Evolutionary conservation across 2,329 filamentous ascomycete genomes (phyloP), one percentile per base, ranked within the genome.

Genomic region (Monosporascus sp.): DNA sequence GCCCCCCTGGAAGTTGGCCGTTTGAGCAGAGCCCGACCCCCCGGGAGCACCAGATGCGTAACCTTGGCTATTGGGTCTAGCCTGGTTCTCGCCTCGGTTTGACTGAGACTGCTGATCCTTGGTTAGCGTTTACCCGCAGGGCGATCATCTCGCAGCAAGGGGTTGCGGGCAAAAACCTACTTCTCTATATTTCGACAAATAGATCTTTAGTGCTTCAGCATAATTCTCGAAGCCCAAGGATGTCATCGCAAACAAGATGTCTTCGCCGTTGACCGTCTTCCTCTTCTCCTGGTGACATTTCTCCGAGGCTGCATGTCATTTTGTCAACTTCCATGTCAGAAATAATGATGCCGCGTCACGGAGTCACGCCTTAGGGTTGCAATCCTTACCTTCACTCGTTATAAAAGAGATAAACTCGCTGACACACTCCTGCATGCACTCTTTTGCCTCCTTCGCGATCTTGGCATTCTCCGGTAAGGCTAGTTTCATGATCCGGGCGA

Each of bases 391-490:
- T 82, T 99, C 94, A 72, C 93, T 97, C 37, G 94, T 99, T 70
- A 99, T 97, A 80, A 99, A 99, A 7, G 91, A 96, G 78, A 99
- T 99, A 74, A 99, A 99, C 76, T 99, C 94, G 85, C 92, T 97
- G 55, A 99, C 94, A 69, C 94, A 99, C 74, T 99, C 94, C 73
- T 99, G 94, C 94, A 99, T 97, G 76, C 94, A 99, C 72, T 99
- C 94, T 73, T 99, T 99, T 52, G 94, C 94, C 71, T 99, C 94
- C 71, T 99, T 99, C 56, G 92, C 92, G 57, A 99, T 99, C 76
- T 99, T 99, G 63, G 94, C 94, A 69, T 99, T 99, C 61, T 99
- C 94, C 50, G 94, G 94, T 48, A 99, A 81, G 7, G 94, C 94
- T 65, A 91, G 88, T 75, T 99, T 99, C 94, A 99, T 99, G 73